Evolutionary conservation across 2,329 filamentous ascomycete species (phyloP).

Genomic region (Apiospora saccharicola): DNA sequence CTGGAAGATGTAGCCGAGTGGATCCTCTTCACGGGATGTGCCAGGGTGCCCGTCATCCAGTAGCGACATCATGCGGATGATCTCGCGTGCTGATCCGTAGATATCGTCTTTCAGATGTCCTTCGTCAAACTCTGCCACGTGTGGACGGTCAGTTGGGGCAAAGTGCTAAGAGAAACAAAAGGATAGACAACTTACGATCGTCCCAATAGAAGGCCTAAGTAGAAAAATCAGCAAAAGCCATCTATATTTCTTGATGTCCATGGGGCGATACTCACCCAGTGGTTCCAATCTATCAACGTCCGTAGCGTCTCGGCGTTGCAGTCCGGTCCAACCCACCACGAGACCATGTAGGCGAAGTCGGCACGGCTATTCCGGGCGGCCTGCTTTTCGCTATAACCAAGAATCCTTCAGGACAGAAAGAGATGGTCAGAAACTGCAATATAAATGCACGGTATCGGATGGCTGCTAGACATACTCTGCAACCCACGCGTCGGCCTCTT

Average conservation of each 20-base stretch:
- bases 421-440: background rate
- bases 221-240: background rate
- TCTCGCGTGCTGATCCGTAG: conserved; percentile 33
- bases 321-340: conserved; percentile 35
- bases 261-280: conserved; percentile 32
- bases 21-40: conserved; percentile 32
- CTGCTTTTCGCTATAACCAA: conserved; percentile 31
- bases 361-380: conserved; percentile 29
- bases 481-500: conserved; percentile 38
- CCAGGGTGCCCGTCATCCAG: conserved; percentile 35
- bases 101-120: conserved; percentile 38
- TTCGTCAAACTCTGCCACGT: conserved; percentile 39
- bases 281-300: conserved; percentile 40
- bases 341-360: conserved; percentile 39
- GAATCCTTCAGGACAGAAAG: conserved; percentile 28
- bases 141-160: background rate
- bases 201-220: conserved; percentile 29
- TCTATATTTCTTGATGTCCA: no score
- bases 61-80: conserved; percentile 33
- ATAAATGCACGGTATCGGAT: no score
- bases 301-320: conserved; percentile 35
- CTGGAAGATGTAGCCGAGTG: conserved; percentile 40
- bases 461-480: conserved; percentile 29
- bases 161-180: background rate
- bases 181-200: conserved; percentile 27